Evolutionary conservation across 2,329 filamentous ascomycete species (phyloP), one percentile per base, ranked within the genome.

Genomic region (Xylariaceae sp.): DNA sequence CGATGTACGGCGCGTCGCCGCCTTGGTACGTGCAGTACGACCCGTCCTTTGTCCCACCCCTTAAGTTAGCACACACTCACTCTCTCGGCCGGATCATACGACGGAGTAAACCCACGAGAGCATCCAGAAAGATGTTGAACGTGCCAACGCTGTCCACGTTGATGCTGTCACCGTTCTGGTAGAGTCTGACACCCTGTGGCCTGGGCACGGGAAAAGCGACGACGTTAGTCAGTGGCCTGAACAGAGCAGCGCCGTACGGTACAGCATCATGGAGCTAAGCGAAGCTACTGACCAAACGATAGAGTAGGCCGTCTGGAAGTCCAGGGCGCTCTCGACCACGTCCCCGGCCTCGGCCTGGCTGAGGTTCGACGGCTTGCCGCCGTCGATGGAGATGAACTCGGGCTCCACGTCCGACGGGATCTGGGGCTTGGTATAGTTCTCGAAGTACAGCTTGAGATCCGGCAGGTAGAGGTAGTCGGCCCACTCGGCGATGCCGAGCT

Each of bases 1-100:
- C 72, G 5, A 69, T 54, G 14, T 53, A 53, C 10, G 61, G 61
- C 28, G 61, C 53, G 29, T 64, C 64, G 37, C 58, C 71, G 2
- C 66, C 67, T n/a, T 56, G 56, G 41, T 64, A 68, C 7, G 60
- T 63, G 56, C 72, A 74, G 52, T 73, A 75, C 30, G 61, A 64
- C 3, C 67, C 68, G 42, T 72, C 68, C 24, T 72, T 59, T 18
- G 68, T n/a, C n/a, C n/a, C n/a, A n/a, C n/a, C n/a, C n/a, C n/a
- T n/a, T n/a, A n/a, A n/a, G n/a, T n/a, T n/a, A n/a, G n/a, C n/a
- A n/a, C n/a, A n/a, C n/a, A n/a, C n/a, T n/a, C n/a, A n/a, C n/a
- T n/a, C n/a, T n/a, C n/a, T n/a, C n/a, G n/a, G n/a, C n/a, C n/a
- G n/a, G n/a, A n/a, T n/a, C n/a, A n/a, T n/a, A n/a, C n/a, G n/a